These are phyloP conservation scores for Dryas alaskensis DNA, from an alignment of 306 rosid species.

Conservation along the genomic window DNA sequence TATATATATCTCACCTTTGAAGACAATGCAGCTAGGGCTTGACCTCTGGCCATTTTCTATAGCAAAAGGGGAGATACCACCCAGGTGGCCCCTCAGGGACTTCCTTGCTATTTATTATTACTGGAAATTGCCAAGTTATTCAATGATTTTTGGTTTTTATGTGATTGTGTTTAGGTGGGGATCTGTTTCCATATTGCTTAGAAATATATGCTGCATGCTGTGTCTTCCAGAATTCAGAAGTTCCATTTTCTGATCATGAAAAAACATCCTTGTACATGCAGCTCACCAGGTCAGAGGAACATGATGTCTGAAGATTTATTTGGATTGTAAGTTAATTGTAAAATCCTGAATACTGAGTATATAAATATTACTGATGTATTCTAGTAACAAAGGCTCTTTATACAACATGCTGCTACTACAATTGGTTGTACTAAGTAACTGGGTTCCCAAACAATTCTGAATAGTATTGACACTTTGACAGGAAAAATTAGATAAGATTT, in stretches of 20 bases:
- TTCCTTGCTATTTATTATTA: too few species aligned
- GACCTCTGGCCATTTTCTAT: too few species aligned
- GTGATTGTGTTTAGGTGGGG: too few species aligned
- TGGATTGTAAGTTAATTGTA: neutral
- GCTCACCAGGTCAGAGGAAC: neutral
- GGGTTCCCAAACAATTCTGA: neutral
- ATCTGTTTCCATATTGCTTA: neutral
- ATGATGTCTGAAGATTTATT: neutral
- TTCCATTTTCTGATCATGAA: neutral
- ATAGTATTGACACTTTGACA: neutral
- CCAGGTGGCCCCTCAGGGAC: too few species aligned
- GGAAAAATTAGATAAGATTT: too few species aligned
- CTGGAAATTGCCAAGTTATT: too few species aligned
- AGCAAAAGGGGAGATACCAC: too few species aligned
- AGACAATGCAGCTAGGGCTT: neutral
- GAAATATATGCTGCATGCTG: neutral
- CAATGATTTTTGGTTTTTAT: neutral
- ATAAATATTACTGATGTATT: too few species aligned
- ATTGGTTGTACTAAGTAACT: neutral
- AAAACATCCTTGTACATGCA: neutral
- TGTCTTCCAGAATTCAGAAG: neutral
- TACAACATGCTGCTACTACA: neutral
- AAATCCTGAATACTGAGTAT: neutral
- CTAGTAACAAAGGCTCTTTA: too few species aligned
- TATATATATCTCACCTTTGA: neutral